A percentile compares a stretch with the other conserved stretches of the same genome.
Conservation (phyloP, 73 alveolate genomes). For the Paramecium pentaurelia region DNA sequence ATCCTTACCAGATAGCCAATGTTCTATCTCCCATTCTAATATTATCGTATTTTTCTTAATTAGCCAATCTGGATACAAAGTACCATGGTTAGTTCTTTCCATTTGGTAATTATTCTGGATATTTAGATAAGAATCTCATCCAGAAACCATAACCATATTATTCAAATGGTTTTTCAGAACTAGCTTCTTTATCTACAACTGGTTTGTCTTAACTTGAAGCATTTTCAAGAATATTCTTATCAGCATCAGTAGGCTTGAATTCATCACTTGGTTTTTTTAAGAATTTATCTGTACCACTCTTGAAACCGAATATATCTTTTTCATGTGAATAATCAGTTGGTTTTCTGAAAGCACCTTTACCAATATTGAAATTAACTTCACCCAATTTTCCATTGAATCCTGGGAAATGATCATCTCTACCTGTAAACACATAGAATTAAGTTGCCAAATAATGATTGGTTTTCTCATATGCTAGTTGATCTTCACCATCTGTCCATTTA, state of each 20-base stretch:
- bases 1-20: constrained; percentile 49
- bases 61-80: constrained; percentile 12
- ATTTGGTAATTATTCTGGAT: neutral
- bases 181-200: neutral
- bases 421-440: constrained; percentile 7
- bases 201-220: neutral
- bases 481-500: constrained; percentile 16
- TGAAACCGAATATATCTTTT: neutral
- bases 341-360: constrained; percentile 9
- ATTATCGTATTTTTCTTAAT: neutral
- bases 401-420: constrained; percentile 9
- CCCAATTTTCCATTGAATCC: constrained; percentile 9
- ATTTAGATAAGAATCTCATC: constrained; percentile 18
- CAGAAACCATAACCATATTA: constrained; percentile 46
- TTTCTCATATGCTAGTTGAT: neutral
- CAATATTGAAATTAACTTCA: constrained; percentile 3
- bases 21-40: neutral
- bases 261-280: neutral
- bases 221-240: neutral
- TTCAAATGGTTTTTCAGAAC: neutral
- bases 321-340: neutral
- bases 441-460: constrained; percentile 18
- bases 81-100: constrained; percentile 31
- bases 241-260: neutral
- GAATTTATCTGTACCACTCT: neutral